Evolutionary conservation across 2,329 filamentous ascomycete genomes (phyloP).

Genomic region (Stagonosporopsis vannaccii): DNA sequence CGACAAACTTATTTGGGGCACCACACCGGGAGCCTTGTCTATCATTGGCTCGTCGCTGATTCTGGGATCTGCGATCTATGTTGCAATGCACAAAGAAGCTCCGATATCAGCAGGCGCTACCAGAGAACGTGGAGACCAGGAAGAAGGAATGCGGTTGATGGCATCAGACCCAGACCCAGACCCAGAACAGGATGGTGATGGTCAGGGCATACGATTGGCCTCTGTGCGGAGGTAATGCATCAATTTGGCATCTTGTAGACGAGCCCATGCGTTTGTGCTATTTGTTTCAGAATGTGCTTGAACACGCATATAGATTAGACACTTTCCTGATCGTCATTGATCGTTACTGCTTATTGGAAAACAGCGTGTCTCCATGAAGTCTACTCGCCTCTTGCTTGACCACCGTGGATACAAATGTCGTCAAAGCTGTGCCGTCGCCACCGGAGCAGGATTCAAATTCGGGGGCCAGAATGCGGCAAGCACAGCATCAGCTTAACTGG

Average conservation of each 20-base stretch:
- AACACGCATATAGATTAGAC: background rate
- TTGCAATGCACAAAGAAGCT: constrained; percentile 63
- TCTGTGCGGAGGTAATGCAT: constrained; percentile 2
- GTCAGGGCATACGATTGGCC: constrained; percentile 3
- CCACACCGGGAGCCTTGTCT: constrained; percentile 63
- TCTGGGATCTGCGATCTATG: constrained; percentile 69
- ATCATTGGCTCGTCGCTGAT: constrained; percentile 70
- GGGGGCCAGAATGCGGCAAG: too few species aligned
- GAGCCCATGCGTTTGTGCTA: background rate
- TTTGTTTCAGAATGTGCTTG: background rate
- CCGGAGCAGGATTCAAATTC: too few species aligned
- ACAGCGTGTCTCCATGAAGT: background rate
- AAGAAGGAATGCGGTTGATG: constrained; percentile 48
- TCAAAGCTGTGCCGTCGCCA: too few species aligned
- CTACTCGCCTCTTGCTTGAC: background rate
- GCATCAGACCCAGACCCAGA: constrained; percentile 21
- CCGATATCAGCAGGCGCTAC: constrained; percentile 29
- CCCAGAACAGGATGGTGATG: constrained; percentile 22
- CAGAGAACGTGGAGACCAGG: constrained; percentile 25
- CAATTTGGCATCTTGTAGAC: background rate
- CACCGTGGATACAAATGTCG: too few species aligned
- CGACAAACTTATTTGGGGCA: constrained; percentile 70
- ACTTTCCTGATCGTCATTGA: background rate
- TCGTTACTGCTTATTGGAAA: background rate
- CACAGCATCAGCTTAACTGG: too few species aligned